Evolutionary conservation across 202 grass and related monocot genomes (phyloP).

Genomic region (Cymbopogon flexuosus): DNA sequence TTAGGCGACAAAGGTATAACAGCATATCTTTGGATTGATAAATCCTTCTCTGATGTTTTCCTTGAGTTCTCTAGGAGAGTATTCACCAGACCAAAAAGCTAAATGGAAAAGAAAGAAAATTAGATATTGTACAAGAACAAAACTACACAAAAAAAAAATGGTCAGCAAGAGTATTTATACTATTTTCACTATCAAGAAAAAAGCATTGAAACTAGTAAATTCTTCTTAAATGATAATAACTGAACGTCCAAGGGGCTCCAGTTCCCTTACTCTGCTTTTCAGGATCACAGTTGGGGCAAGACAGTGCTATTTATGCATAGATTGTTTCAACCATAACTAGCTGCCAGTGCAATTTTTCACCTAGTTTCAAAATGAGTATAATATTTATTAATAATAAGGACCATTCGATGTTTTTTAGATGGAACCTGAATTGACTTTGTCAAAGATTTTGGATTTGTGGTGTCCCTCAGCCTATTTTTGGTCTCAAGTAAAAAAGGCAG

Average conservation of each 20-base stretch:
- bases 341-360: neutral
- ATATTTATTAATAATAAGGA: neutral
- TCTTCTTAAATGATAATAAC: neutral
- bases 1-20: constrained; percentile 96
- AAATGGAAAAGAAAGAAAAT: constrained; percentile 22
- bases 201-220: neutral
- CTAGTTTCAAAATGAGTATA: constrained; percentile 13
- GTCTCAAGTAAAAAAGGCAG: constrained; percentile 7
- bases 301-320: neutral
- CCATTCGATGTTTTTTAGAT: neutral
- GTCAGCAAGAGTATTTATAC: neutral
- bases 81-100: constrained; percentile 98
- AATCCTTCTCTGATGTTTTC: constrained; percentile 90
- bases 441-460: neutral
- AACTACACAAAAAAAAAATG: neutral
- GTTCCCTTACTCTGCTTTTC: neutral
- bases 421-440: neutral
- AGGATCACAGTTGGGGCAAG: neutral
- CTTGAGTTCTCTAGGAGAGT: constrained; percentile 90
- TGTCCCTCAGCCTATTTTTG: neutral
- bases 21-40: constrained; percentile 95
- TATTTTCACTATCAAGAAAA: neutral
- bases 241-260: neutral
- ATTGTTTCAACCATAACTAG: neutral
- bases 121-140: constrained; percentile 15